Evolutionary conservation across 306 rosid species (phyloP).

Genomic region (Vicia sativa): DNA sequence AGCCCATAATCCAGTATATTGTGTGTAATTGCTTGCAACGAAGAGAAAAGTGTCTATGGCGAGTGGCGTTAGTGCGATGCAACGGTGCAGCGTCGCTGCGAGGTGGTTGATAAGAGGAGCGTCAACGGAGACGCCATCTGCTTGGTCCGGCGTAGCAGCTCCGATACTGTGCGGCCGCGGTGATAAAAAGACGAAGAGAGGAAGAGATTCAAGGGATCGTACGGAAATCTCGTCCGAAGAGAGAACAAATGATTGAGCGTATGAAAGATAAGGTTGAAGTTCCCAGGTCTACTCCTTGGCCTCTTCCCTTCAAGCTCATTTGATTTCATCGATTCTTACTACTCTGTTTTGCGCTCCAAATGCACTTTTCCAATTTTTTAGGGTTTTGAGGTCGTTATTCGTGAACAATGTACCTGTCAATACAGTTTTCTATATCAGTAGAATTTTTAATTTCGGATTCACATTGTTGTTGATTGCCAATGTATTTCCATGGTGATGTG

Average conservation of each 20-base stretch:
- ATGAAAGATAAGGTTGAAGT: constrained; percentile 92
- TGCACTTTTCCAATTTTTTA: constrained; percentile 1
- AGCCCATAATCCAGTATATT: background rate
- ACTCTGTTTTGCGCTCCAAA: background rate
- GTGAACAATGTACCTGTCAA: constrained; percentile 1
- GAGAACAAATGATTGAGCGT: constrained; percentile 89
- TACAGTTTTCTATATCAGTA: constrained; percentile 17
- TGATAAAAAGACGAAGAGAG: constrained; percentile 90
- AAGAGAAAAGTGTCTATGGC: constrained; percentile 42
- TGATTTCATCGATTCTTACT: constrained; percentile 40
- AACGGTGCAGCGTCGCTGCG: constrained; percentile 60
- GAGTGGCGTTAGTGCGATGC: constrained; percentile 47
- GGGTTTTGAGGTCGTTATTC: constrained; percentile 29
- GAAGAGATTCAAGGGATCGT: constrained; percentile 91
- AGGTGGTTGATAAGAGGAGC: constrained; percentile 43
- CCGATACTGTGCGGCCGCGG: constrained; percentile 82
- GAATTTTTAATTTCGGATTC: background rate
- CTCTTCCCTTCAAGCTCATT: constrained; percentile 95
- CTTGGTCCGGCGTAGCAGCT: constrained; percentile 14
- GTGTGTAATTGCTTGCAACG: background rate
- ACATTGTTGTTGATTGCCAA: background rate
- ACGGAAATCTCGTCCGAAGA: constrained; percentile 75
- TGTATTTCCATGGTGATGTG: background rate
- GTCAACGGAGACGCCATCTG: constrained; percentile 37
- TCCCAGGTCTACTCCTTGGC: constrained; percentile 99